Base-by-base conservation (phyloP, 768 basidiomycete species). In the Calocera cornea region DNA sequence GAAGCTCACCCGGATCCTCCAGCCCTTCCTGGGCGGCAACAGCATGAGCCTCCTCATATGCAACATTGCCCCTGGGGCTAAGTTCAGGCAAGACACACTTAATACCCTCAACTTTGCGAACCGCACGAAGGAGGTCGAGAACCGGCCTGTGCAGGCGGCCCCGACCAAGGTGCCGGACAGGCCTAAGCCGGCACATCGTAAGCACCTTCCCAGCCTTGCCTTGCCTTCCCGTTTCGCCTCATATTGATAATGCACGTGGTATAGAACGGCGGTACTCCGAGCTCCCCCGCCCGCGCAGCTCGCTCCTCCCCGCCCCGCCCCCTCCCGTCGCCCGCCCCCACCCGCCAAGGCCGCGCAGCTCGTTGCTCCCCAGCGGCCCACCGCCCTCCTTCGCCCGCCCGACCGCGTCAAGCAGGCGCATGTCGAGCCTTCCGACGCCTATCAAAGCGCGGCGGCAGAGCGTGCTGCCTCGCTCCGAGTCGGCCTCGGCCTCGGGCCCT, bases 51-150 rank as follows among this genome's bases (percentile, higher is more conserved):
- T 95, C 24, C 79, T 95, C 44, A 90, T 95, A 34, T 92, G 91
- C 76, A 93, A 93, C 71, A 78, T 95, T 10, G 89, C 92, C 11
- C 92, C 93, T 17, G 90, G 89, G 1, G 78, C 77, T 36, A 92
- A 86, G 75, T 92, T 92, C 71, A 80, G 89, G 66, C 86, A 90
- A 75, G 92, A 95, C 76, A 92, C 92, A 2, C 79, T 94, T 17
- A 92, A 94, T 75, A 95, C 93, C 2, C 80, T 95, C n/a, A 92
- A 93, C 74, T 93, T 92, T 72, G 90, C 89, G 16, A 85, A 86
- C 40, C 83, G 89, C 41, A 90, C 92, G 22, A 91, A 91, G 81
- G 88, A 92, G 70, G 78, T 94, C 1, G 90, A 92, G 79, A 93
- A 92, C 14, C n/a, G 19, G 29, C 47, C 11, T 16, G 27, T 34